A percentile compares a stretch with the other conserved stretches of the same genome.
phyloP scores from a whole-genome alignment of 352 stramenopile species.

The Globisporangium radiosum region DNA sequence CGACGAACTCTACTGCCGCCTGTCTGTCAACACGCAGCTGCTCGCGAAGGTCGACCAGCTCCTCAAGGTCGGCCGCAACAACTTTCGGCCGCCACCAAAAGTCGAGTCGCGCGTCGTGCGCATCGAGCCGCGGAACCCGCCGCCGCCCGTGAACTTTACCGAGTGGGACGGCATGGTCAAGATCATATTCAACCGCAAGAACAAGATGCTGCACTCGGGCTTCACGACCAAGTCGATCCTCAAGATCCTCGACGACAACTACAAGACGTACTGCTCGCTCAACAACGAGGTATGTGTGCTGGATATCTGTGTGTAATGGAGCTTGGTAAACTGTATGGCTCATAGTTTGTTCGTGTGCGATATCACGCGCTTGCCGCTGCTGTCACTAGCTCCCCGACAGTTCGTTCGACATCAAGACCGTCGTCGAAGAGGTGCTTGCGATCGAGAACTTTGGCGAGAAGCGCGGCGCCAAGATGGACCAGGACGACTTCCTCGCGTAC shows the following conservation, averaged over 20 bases:
- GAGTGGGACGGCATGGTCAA: constrained; percentile 99
- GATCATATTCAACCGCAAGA: constrained; percentile 99
- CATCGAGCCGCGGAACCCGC: constrained; percentile 97
- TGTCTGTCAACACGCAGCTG: constrained; percentile 99
- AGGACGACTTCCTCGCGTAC: constrained; percentile 96
- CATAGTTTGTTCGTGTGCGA: too few species aligned
- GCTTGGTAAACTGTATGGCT: too few species aligned
- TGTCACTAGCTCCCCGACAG: constrained; percentile 47
- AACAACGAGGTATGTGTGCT: constrained; percentile 64
- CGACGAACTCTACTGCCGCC: constrained; percentile 96
- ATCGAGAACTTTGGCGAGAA: constrained; percentile 84
- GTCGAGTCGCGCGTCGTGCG: constrained; percentile 95
- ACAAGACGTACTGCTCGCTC: constrained; percentile 92
- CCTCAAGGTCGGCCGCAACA: constrained; percentile 98
- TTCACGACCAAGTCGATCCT: constrained; percentile 97
- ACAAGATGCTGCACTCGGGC: constrained; percentile 97
- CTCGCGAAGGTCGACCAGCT: constrained; percentile 98
- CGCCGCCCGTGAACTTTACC: constrained; percentile 98
- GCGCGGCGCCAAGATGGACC: constrained; percentile 94
- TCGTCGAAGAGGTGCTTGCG: constrained; percentile 92
- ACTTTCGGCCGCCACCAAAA: constrained; percentile 98
- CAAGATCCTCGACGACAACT: constrained; percentile 95
- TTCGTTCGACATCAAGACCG: constrained; percentile 87
- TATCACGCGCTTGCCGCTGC: neutral
- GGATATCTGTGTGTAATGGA: too few species aligned